Base-by-base conservation (phyloP, 148 eudicot genomes). In the Vaccinium corymbosum region DNA sequence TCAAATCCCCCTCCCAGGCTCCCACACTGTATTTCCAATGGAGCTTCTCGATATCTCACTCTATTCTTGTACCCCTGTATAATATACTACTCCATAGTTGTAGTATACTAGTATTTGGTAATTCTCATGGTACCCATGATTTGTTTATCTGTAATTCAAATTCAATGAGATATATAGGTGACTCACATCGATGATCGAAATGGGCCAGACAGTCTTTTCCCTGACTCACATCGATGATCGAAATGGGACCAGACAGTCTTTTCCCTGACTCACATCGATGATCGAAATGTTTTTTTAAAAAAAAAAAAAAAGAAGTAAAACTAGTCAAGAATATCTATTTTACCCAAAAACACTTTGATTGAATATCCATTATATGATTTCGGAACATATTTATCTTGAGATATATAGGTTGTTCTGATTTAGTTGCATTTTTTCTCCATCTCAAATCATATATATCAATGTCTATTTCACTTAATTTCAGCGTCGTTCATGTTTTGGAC, bases 1-100 rank as follows among this genome's bases (percentile, higher is more conserved):
- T 82, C 84, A 82, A 82, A 82, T 71, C 84, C 64, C 57, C 59
- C 27, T 76, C 25, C 11, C 50, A 35, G 38, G 38, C 27, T 76
- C 25, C 42, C 19, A 6, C 48, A 0, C n/a, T 17, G 22, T 42
- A 35, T 42, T 42, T 7, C 52, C 77, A 35, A 74, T 35, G 51
- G n/a, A 74, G 20, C 50, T 74, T 7, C n/a, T 42, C 50, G 20
- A 17, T 42, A 35, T 27, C 75, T 71, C 16, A 71, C 75, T 32
- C 35, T 32, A 32, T 32, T 71, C 38, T 32, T 0, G 32, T 29
- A 22, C 35, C 1, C 35, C 1, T 1, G 35, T 32, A 32, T 32
- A 32, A 32, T 32, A 32, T 42, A 64, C 29, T 64, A 50, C 52
- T 10, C 6, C 32, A 64, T 13, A 22, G 32, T 22, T 22, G 66